phyloP scores from a whole-genome alignment of 164 flowering plant genomes.

The Nelumbo lutea region DNA sequence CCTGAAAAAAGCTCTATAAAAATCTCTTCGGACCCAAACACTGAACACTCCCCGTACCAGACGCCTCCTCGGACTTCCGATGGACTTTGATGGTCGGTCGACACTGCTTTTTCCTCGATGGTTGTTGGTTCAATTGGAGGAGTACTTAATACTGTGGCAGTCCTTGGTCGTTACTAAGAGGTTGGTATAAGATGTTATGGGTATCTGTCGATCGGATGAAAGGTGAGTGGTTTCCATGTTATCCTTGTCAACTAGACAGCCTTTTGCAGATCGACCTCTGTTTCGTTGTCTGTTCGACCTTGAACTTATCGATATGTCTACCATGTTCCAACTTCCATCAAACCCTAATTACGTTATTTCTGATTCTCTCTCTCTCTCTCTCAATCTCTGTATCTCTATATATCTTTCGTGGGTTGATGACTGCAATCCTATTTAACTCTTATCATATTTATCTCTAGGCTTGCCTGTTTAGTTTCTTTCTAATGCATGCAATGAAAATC shows the following conservation, averaged over 20 bases:
- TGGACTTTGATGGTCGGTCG: not conserved
- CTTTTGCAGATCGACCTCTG: conserved; percentile 4
- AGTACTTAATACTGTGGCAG: not conserved
- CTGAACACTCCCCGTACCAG: not conserved
- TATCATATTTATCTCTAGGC: too few species aligned
- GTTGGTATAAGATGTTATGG: not conserved
- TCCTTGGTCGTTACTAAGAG: not conserved
- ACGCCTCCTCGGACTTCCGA: not conserved
- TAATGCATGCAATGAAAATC: too few species aligned
- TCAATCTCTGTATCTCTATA: not conserved
- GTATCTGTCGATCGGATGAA: too few species aligned
- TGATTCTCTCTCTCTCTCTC: not conserved
- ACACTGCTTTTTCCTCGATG: too few species aligned
- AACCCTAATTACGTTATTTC: not conserved
- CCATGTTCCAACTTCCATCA: too few species aligned
- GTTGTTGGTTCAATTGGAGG: not conserved
- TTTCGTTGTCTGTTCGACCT: conserved; percentile 24
- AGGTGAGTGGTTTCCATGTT: conserved; percentile 15
- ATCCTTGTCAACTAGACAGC: conserved; percentile 15
- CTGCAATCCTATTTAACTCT: too few species aligned
- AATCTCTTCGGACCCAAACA: not conserved
- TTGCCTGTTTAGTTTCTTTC: too few species aligned
- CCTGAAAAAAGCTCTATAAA: not conserved
- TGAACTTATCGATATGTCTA: not conserved
- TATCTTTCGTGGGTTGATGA: too few species aligned